Evolutionary conservation across 768 basidiomycete species (phyloP).

Genomic region (Mrakia frigida): DNA sequence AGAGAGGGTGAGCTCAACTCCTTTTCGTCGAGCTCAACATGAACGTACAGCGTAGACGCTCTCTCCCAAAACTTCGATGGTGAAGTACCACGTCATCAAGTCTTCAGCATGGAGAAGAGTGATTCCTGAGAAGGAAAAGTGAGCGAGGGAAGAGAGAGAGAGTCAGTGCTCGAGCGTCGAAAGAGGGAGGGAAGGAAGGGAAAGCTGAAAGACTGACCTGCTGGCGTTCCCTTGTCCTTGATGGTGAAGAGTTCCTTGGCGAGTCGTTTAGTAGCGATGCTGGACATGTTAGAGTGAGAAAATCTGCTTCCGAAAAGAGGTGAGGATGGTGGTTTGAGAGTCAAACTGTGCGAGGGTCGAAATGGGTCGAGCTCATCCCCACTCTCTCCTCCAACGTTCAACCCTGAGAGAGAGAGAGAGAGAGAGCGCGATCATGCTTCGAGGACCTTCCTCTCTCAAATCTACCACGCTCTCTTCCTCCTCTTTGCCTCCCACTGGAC

Average conservation of each 20-base stretch:
- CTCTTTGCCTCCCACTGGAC: not conserved
- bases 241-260: conserved; percentile 11
- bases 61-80: conserved; percentile 78
- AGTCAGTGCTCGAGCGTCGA: too few species aligned
- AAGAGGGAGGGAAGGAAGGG: not conserved
- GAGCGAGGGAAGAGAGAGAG: not conserved
- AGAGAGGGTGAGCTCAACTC: not conserved
- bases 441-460: not conserved
- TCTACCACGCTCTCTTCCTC: not conserved
- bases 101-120: conserved; percentile 68
- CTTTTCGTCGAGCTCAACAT: not conserved
- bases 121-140: conserved; percentile 53
- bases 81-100: conserved; percentile 69
- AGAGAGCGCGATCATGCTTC: not conserved
- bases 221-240: conserved; percentile 8
- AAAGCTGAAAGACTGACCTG: not conserved
- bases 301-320: not conserved
- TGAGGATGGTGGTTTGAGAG: not conserved
- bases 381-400: not conserved
- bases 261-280: conserved; percentile 3
- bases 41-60: conserved; percentile 62
- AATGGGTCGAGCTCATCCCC: not conserved
- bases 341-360: not conserved
- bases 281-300: too few species aligned
- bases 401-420: not conserved